phyloP scores from a whole-genome alignment of 2,329 filamentous ascomycete genomes.

The Trichophyton mentagrophytes region DNA sequence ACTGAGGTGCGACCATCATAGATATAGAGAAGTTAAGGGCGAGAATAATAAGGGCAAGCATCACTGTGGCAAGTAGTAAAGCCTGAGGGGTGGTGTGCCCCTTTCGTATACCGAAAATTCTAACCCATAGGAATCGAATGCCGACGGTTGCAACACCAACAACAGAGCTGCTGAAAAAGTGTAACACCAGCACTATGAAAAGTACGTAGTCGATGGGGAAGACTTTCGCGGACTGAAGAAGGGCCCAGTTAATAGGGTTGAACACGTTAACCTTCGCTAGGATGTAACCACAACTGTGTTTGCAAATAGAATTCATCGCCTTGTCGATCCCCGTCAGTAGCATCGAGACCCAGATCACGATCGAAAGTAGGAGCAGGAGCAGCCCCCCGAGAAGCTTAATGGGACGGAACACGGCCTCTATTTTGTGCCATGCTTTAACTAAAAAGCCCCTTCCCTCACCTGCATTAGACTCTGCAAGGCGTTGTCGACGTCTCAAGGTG shows the following conservation, averaged over 20 bases:
- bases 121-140: constrained; percentile 92
- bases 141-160: constrained; percentile 75
- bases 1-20: constrained; percentile 92
- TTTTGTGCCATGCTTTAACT: constrained; percentile 63
- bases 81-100: constrained; percentile 86
- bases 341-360: constrained; percentile 82
- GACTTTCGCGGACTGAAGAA: constrained; percentile 64
- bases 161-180: constrained; percentile 81
- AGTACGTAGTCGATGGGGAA: constrained; percentile 90
- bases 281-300: constrained; percentile 80
- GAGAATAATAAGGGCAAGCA: constrained; percentile 78
- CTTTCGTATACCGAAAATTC: constrained; percentile 79
- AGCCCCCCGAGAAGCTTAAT: constrained; percentile 79
- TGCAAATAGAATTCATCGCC: constrained; percentile 87
- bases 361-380: constrained; percentile 57
- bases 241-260: constrained; percentile 85
- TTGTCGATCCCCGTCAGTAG: constrained; percentile 93
- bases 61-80: constrained; percentile 75
- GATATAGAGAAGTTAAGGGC: constrained; percentile 87
- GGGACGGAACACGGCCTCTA: constrained; percentile 71
- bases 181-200: constrained; percentile 68
- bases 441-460: constrained; percentile 66
- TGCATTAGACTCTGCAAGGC: constrained; percentile 64
- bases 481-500: constrained; percentile 76
- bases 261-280: constrained; percentile 80